Evolutionary conservation across 2,329 filamentous ascomycete genomes (phyloP).

Genomic region (Drechslerella coelobrocha): DNA sequence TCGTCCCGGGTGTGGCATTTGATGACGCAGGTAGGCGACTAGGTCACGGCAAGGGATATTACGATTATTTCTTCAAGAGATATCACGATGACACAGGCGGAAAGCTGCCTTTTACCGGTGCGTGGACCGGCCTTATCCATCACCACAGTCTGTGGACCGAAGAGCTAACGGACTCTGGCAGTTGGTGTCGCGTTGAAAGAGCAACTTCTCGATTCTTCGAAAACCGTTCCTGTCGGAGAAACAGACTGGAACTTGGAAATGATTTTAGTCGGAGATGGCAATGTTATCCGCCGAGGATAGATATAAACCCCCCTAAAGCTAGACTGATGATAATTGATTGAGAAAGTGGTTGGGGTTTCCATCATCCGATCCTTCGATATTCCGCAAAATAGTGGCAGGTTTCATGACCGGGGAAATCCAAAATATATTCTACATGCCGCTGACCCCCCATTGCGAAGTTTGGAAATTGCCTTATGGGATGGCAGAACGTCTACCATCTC

Average conservation of each 20-base stretch:
- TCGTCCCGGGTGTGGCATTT: slow-evolving; percentile 93
- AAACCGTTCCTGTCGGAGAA: slow-evolving; percentile 64
- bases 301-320: not conserved
- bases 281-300: slow-evolving; percentile 52
- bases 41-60: slow-evolving; percentile 95
- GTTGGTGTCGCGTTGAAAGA: slow-evolving; percentile 80
- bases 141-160: slow-evolving; percentile 49
- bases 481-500: not conserved
- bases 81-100: slow-evolving; percentile 64
- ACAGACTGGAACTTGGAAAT: slow-evolving; percentile 55
- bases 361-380: not conserved
- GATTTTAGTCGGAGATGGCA: slow-evolving; percentile 53
- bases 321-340: slow-evolving; percentile 9
- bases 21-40: slow-evolving; percentile 76
- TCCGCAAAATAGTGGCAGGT: not conserved
- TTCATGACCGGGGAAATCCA: slow-evolving; percentile 2
- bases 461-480: not conserved
- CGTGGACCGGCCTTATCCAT: slow-evolving; percentile 54
- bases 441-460: not conserved
- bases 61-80: slow-evolving; percentile 87
- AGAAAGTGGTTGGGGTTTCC: not conserved
- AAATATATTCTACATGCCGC: slow-evolving; percentile 31
- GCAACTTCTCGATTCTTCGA: slow-evolving; percentile 72
- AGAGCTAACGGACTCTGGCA: slow-evolving; percentile 61
- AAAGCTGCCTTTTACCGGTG: slow-evolving; percentile 66